Evolutionary conservation across 345 rosid species (phyloP), one percentile per base, ranked within the genome.

Genomic region (Litchi chinensis): DNA sequence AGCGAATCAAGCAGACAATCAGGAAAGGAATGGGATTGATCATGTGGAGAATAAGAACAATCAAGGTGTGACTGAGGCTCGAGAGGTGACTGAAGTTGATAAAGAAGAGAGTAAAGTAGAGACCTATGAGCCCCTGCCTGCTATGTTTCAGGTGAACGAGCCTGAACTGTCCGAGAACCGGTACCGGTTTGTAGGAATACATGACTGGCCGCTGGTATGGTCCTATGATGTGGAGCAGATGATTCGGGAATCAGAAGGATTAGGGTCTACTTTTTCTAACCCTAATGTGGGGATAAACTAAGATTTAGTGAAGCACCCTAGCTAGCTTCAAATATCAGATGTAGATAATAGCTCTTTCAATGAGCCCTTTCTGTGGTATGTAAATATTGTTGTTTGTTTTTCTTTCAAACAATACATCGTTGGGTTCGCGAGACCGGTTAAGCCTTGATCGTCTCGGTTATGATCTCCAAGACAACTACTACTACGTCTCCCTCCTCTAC

Each of bases 181-280:
- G 26, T 6, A 26, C 28, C 28, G 16, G 52, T 72, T 9, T 5
- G 46, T 56, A 0, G 75, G 65, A 40, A n/a, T 56, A n/a, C 80
- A 60, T 3, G 84, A 81, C 11, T 81, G 77, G 80, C 84, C 80
- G 22, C 5, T 59, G 70, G 22, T 41, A 52, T 73, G 56, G 77
- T 59, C 28, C 70, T 77, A 21, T 60, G 84, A 73, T 26, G 28
- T 0, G 13, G 80, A 77, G 50, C 78, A 68, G 66, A 67, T 74
- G 74, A 7, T 32, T 8, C 10, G 65, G 77, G 19, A 62, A 75
- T 13, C n/a, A 3, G 22, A 39, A 54, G 77, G 80, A 8, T 39
- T 73, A n/a, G 52, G 66, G 76, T 3, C 62, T 8, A 10, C 2
- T 44, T 44, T 10, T 44, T 9, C 0, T 10, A 73, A 39, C 39